Conservation (phyloP, 768 basidiomycete genomes). For the Suillus brevipes region DNA sequence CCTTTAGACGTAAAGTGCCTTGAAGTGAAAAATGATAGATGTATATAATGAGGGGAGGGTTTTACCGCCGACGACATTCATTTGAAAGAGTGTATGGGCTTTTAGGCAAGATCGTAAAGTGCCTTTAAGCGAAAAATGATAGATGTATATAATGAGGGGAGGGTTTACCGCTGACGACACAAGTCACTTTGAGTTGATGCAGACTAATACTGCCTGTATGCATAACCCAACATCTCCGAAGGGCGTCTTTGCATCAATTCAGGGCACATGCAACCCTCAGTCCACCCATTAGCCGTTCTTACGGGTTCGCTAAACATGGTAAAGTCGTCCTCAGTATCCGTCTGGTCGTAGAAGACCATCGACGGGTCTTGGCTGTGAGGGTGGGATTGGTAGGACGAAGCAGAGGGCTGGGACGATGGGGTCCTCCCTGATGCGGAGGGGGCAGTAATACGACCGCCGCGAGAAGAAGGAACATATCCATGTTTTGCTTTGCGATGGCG, state of each 20-base stretch:
- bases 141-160: background rate
- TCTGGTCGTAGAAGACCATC: background rate
- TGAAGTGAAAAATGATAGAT: background rate
- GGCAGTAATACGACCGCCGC: background rate
- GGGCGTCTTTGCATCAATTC: constrained; percentile 4
- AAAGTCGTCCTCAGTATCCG: background rate
- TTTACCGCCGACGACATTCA: too few relatives aligned
- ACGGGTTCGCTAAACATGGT: background rate
- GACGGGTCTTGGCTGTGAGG: background rate
- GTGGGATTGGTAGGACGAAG: background rate
- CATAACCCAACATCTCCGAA: background rate
- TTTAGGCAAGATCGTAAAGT: background rate
- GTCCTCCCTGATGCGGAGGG: background rate
- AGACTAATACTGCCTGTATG: background rate
- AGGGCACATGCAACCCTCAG: constrained; percentile 2
- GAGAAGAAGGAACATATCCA: constrained; percentile 18
- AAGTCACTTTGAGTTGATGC: background rate
- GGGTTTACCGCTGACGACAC: too few relatives aligned
- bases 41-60: background rate
- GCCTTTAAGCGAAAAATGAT: background rate
- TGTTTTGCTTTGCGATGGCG: constrained; percentile 27
- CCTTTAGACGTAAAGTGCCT: background rate
- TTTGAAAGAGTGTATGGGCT: background rate
- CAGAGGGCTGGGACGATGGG: background rate
- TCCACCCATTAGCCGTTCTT: background rate